These are phyloP conservation scores for Macrophomina tecta DNA, from an alignment of 2,329 filamentous ascomycete genomes.

Conservation along the genomic window DNA sequence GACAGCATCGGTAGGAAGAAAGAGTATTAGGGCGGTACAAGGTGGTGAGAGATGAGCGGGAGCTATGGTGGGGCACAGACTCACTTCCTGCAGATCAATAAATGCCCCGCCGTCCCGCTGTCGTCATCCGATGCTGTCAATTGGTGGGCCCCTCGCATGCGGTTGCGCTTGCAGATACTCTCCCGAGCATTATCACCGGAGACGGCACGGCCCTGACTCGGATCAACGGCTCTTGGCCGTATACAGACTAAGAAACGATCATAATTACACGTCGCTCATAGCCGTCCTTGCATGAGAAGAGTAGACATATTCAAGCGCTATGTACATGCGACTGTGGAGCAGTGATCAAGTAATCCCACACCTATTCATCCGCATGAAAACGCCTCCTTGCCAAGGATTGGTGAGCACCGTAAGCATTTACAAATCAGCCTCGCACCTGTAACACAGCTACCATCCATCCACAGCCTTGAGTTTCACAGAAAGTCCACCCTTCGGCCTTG, in stretches of 20 bases:
- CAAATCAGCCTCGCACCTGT: constrained; percentile 5
- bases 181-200: background rate
- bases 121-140: background rate
- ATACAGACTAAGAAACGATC: no score
- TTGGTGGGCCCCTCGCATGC: background rate
- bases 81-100: background rate
- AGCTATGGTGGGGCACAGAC: background rate
- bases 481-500: constrained; percentile 74
- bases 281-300: no score
- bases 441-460: constrained; percentile 64
- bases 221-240: no score
- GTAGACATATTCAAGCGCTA: no score
- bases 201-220: no score
- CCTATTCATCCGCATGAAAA: background rate
- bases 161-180: background rate
- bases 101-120: background rate
- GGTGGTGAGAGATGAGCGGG: background rate
- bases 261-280: no score
- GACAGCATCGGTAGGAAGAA: background rate
- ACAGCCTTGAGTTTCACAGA: constrained; percentile 69
- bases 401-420: constrained; percentile 11
- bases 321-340: background rate
- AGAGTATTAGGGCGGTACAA: background rate
- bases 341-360: background rate
- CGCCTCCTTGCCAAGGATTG: constrained; percentile 8